A percentile compares a stretch with the other conserved stretches of the same genome.
Evolutionary conservation across 257 asterid genomes (phyloP).

Genomic region (Solanum corneliomulleri): DNA sequence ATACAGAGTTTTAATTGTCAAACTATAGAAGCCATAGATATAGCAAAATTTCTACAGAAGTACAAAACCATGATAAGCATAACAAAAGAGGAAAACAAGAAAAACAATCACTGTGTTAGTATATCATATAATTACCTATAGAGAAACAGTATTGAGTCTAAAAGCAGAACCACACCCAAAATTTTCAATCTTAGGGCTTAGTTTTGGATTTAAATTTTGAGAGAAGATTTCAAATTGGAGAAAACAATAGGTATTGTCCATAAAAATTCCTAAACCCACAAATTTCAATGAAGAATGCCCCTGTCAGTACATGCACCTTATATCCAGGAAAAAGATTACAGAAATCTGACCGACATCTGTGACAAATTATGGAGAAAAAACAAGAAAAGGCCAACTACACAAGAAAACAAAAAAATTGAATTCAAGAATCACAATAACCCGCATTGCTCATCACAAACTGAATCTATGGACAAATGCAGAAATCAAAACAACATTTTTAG

Average conservation of each 20-base stretch:
- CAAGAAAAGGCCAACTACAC: background rate
- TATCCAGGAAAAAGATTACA: background rate
- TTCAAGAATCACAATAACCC: background rate
- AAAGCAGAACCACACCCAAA: background rate
- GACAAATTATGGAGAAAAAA: background rate
- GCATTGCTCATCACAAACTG: background rate
- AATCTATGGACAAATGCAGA: background rate
- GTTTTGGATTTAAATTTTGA: background rate
- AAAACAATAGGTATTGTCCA: background rate
- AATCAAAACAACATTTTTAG: background rate
- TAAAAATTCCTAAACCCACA: no score
- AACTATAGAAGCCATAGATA: background rate
- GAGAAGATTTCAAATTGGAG: background rate
- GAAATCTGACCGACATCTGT: background rate
- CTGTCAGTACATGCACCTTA: background rate
- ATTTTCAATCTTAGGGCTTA: background rate
- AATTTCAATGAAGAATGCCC: background rate
- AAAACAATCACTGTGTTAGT: background rate
- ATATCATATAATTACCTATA: background rate
- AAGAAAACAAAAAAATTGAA: background rate
- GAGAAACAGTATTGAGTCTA: background rate
- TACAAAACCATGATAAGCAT: background rate
- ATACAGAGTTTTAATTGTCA: background rate
- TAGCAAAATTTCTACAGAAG: background rate
- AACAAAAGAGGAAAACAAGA: fast-evolving